Base-by-base conservation (phyloP, 371 early-diverging fungal species). In the Rhizopus stolonifer region DNA sequence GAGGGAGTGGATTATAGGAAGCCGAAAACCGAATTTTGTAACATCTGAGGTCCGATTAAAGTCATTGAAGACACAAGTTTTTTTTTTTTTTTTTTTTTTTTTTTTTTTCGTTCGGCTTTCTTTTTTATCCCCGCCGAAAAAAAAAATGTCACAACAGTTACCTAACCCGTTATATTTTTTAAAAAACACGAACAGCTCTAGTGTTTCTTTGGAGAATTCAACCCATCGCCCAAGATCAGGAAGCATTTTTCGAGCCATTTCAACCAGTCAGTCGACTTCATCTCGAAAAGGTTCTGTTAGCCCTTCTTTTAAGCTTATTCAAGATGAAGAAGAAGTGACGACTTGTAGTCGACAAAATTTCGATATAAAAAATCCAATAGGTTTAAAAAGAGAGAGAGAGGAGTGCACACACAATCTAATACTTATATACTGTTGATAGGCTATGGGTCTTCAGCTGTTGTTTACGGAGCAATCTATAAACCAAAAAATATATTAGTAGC, bases 401-500 rank as follows among this genome's bases (percentile, higher is more conserved):
- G n/a, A n/a, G n/a, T n/a, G n/a, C n/a, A n/a, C n/a, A n/a, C n/a
- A n/a, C n/a, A n/a, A n/a, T 31, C n/a, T 25, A 14, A 23, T 15
- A 10, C 42, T 63, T 19, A 18, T 50, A 47, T 19, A 61, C 15
- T 4, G 31, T 29, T 29, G 4, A 18, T 65, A 91, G 94, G 95
- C 2, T 92, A 87, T 72, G 95, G 95, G 8, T 91, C 93, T 0
- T 93, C 94, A 2, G 94, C 94, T 0, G 78, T 88, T 22, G 95
- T 93, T 1, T 91, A 90, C 70, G 72, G 77, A 47, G 92, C 93
- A 8, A 71, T 77, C 48, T 93, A 90, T 65, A 86, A 81, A 46
- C 92, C 92, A 8, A 43, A 77, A 24, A 79, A 83, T 44, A 80
- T 80, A 61, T 65, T 76, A 34, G 90, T 95, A 5, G 91, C 91